Conservation (phyloP, 257 asterid species). For the Dorcoceras hygrometricum region DNA sequence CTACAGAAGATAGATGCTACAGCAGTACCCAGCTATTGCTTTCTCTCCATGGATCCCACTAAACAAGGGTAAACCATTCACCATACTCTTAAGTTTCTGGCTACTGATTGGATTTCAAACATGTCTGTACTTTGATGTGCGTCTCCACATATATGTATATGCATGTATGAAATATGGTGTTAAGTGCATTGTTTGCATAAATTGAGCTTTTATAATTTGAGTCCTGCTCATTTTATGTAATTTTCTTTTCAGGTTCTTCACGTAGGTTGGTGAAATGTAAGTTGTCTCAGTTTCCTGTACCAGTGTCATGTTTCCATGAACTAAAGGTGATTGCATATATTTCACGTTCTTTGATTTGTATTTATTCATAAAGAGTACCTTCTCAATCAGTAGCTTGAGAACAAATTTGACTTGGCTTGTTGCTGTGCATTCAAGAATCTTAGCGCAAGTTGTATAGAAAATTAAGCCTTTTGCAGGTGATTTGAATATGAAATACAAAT, state of each 20-base stretch:
- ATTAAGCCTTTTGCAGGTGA: not conserved
- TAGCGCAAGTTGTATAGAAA: not conserved
- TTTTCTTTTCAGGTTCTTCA: constrained; percentile 34
- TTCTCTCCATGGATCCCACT: constrained; percentile 36
- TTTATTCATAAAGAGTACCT: not conserved
- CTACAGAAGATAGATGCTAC: constrained; percentile 34
- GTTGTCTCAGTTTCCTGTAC: constrained; percentile 25
- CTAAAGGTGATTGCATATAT: constrained; percentile 26
- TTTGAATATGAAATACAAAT: not conserved
- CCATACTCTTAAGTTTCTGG: not conserved
- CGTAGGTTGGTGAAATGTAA: constrained; percentile 28
- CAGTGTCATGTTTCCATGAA: constrained; percentile 27
- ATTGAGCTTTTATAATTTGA: not conserved
- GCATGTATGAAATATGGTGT: not conserved
- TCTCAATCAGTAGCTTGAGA: not conserved
- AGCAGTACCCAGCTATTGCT: constrained; percentile 32
- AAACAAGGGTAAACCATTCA: constrained; percentile 24
- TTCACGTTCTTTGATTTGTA: not conserved
- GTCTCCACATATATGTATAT: not conserved
- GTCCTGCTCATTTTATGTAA: constrained; percentile 16
- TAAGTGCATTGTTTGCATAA: not conserved
- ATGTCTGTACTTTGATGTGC: not conserved
- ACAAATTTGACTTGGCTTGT: not conserved
- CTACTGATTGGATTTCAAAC: not conserved
- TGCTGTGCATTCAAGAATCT: not conserved